Evolutionary conservation across 768 basidiomycete species (phyloP), one percentile per base, ranked within the genome.

Genomic region (Tulasnella sp.): DNA sequence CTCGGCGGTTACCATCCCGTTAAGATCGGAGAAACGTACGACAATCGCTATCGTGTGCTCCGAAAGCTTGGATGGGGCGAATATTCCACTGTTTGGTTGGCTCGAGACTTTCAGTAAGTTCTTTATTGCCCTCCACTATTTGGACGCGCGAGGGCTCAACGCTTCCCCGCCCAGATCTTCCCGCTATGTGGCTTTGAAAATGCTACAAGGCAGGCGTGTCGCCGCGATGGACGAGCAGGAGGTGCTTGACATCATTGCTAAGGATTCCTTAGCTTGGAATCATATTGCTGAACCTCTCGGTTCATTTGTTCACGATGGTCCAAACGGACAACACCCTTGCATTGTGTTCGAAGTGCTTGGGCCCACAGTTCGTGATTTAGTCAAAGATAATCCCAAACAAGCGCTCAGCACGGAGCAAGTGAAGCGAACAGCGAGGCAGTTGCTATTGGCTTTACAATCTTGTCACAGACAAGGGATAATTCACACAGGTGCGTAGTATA

Each of bases 1-100:
- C 76, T 5, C 14, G 76, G 76, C n/a, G 48, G 76, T 37, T 60
- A 50, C 34, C 76, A 77, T 22, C 76, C 76, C 44, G 54, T 77
- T 44, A 44, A n/a, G 22, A 48, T 77, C 31, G 76, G 76, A 18
- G 76, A 77, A 24, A 22, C 11, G 20, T 60, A 64, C 60, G n/a
- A 64, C 60, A 24, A 24, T 72, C 60, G 40, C 22, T 79, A 79
- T 54, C 41, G 16, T 24, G 69, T 79, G 18, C 11, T 74, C 28
- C 74, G 78, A 41, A 79, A 79, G 69, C 78, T 79, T 37, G 60
- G 78, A 3, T 79, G 69, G 60, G 78, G 58, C 31, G 22, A 16
- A 24, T 28, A 22, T 7, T 79, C 78, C 31, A 79, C 54, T 9
- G 78, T 79, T 41, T 79, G 78, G 78, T 69, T 79, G 24, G 78